Percentiles rank a stretch among this genome's conserved stretches.
Conservation (phyloP, 345 rosid genomes). For the Brassica rapa region DNA sequence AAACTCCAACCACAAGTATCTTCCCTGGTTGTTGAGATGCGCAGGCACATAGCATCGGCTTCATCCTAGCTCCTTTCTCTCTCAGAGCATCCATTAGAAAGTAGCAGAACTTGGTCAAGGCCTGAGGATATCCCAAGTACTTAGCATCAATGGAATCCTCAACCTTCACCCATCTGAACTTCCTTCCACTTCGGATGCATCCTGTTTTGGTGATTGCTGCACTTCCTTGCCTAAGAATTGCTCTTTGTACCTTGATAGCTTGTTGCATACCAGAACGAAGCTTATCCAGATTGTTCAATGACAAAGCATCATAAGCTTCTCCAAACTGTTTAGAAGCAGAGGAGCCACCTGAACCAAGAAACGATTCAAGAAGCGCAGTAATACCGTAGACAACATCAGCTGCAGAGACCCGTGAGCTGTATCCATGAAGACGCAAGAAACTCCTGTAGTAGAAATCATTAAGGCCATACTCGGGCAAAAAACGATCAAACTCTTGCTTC, state of each 20-base stretch:
- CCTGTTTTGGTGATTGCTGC: conserved; percentile 79
- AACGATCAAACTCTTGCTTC: conserved; percentile 85
- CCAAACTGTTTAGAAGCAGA: conserved; percentile 93
- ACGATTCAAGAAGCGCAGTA: conserved; percentile 91
- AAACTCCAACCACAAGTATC: conserved; percentile 80
- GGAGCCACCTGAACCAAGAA: conserved; percentile 62
- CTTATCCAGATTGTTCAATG: conserved; percentile 70
- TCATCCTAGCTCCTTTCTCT: conserved; percentile 89
- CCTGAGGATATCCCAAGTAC: conserved; percentile 87
- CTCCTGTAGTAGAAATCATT: conserved; percentile 81
- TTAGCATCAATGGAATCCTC: conserved; percentile 76
- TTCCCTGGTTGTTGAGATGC: conserved; percentile 59
- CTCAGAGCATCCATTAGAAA: conserved; percentile 93
- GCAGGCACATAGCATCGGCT: conserved; percentile 87
- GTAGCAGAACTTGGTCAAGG: conserved; percentile 91
- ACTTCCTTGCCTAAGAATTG: conserved; percentile 91
- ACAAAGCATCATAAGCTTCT: conserved; percentile 81
- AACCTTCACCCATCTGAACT: conserved; percentile 94
- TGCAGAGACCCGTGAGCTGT: conserved; percentile 87
- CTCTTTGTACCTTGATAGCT: conserved; percentile 83
- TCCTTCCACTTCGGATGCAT: conserved; percentile 78
- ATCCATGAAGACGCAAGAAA: conserved; percentile 77
- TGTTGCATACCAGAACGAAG: conserved; percentile 84
- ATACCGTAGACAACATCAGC: conserved; percentile 94
- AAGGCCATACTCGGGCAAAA: conserved; percentile 50